phyloP scores from a whole-genome alignment of 805 yeast species.

The Saccharomycopsis fibuligera region DNA sequence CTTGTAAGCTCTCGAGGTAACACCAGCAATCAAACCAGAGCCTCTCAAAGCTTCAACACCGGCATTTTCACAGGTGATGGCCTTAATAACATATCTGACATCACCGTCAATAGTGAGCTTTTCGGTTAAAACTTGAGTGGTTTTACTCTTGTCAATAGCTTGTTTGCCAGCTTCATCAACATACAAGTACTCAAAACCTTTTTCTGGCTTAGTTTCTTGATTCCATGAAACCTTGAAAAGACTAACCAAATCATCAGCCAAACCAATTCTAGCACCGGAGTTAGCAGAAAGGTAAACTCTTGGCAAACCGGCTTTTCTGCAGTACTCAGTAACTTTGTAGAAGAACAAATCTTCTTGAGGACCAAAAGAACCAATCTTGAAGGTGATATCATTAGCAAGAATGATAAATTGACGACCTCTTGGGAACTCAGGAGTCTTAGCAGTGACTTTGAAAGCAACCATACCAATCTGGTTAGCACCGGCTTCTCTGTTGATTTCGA shows the following conservation, averaged over 20 bases:
- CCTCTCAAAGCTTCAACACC: conserved; percentile 99
- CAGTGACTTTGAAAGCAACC: conserved; percentile 91
- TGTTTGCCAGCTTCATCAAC: conserved; percentile 61
- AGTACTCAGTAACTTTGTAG: conserved; percentile 86
- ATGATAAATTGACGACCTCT: conserved; percentile 89
- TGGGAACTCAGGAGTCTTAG: conserved; percentile 95
- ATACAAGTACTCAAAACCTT: conserved; percentile 89
- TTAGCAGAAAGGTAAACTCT: conserved; percentile 94
- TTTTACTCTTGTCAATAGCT: conserved; percentile 48
- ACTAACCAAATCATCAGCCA: conserved; percentile 93
- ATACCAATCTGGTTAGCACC: conserved; percentile 95
- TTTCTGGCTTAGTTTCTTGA: conserved; percentile 61
- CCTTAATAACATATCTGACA: conserved; percentile 70
- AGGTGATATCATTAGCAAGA: conserved; percentile 96
- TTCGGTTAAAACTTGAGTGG: conserved; percentile 64
- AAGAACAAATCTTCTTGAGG: conserved; percentile 92
- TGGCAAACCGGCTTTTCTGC: conserved; percentile 88
- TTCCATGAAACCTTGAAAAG: conserved; percentile 91
- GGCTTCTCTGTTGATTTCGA: conserved; percentile 90
- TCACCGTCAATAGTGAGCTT: conserved; percentile 79
- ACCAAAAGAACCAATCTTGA: conserved; percentile 97
- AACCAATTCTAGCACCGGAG: conserved; percentile 98
- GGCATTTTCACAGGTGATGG: conserved; percentile 91
- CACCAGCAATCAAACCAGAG: conserved; percentile 98
- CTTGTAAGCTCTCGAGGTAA: conserved; percentile 94